Percentiles rank a stretch among this genome's conserved stretches.
These are phyloP conservation scores for Saturnispora kantuleensis DNA, from an alignment of 805 yeast genomes.

Conservation along the genomic window DNA sequence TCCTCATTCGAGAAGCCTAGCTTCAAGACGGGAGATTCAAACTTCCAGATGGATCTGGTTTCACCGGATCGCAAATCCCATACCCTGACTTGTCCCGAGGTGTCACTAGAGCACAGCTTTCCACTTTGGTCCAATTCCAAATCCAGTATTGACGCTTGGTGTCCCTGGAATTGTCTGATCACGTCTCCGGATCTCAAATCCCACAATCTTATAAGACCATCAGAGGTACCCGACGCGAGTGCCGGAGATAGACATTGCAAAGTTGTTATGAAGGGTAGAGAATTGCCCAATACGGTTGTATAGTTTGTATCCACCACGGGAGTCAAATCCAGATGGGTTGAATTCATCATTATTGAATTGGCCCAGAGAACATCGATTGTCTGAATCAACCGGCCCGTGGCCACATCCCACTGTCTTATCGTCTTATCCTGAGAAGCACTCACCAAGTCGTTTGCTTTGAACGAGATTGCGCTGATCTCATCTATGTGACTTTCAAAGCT, in stretches of 20 bases:
- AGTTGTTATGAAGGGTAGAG: constrained; percentile 47
- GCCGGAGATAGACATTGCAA: constrained; percentile 69
- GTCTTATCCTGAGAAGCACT: constrained; percentile 67
- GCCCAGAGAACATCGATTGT: constrained; percentile 65
- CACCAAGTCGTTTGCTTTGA: constrained; percentile 43
- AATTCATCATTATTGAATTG: constrained; percentile 26
- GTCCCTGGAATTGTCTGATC: constrained; percentile 52
- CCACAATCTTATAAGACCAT: constrained; percentile 69
- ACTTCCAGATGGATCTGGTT: neutral
- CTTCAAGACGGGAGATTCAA: neutral
- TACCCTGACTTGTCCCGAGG: constrained; percentile 48
- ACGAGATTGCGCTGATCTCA: constrained; percentile 53
- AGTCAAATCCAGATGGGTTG: constrained; percentile 7
- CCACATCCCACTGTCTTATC: constrained; percentile 66
- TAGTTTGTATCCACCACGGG: constrained; percentile 7
- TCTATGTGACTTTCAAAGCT: constrained; percentile 59
- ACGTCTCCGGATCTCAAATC: constrained; percentile 64
- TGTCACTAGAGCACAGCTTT: constrained; percentile 52
- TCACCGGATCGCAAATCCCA: constrained; percentile 40
- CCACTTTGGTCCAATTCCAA: constrained; percentile 55
- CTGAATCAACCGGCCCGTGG: constrained; percentile 55
- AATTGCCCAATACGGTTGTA: neutral
- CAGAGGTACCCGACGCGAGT: constrained; percentile 68
- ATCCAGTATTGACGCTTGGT: constrained; percentile 58
- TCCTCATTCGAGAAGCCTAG: neutral